These are phyloP conservation scores for Chamaecyparis obtusa DNA, from an alignment of 75 land plant species.

Conservation along the genomic window DNA sequence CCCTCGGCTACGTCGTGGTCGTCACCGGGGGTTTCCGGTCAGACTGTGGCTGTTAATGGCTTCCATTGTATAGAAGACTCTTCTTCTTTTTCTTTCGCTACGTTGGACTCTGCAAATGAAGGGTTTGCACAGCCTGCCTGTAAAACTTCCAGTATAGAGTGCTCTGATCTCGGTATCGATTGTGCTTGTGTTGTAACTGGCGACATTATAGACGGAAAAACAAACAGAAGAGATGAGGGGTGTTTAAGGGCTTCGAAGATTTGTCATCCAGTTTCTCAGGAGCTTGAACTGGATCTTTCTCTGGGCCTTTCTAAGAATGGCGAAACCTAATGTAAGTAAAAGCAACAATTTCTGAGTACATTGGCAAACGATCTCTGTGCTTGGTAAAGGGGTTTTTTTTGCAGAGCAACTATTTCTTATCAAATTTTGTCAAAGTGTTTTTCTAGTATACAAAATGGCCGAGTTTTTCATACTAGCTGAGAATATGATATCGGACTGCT, in stretches of 20 bases:
- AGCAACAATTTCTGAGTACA: too few species aligned
- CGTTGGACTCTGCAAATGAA: neutral
- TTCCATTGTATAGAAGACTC: neutral
- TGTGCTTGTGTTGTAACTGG: neutral
- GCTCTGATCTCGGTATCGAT: neutral
- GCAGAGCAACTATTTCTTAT: too few species aligned
- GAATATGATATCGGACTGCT: too few species aligned
- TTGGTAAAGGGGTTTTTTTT: too few species aligned
- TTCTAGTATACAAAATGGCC: too few species aligned
- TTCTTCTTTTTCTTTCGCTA: neutral
- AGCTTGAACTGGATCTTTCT: neutral
- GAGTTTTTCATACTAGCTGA: too few species aligned
- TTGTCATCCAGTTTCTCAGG: neutral
- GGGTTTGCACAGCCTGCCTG: neutral
- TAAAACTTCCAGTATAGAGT: neutral
- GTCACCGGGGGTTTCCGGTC: too few species aligned
- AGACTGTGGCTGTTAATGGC: too few species aligned
- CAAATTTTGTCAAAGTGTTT: too few species aligned
- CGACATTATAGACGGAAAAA: neutral
- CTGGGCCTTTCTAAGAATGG: neutral
- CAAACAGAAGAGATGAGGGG: neutral
- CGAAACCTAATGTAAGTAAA: neutral
- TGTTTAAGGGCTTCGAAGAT: neutral
- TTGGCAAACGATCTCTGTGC: too few species aligned
- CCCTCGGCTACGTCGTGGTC: too few species aligned